Evolutionary conservation across 2,329 filamentous ascomycete genomes (phyloP), one percentile per base, ranked within the genome.

Genomic region (Trichoderma brevicompactum): DNA sequence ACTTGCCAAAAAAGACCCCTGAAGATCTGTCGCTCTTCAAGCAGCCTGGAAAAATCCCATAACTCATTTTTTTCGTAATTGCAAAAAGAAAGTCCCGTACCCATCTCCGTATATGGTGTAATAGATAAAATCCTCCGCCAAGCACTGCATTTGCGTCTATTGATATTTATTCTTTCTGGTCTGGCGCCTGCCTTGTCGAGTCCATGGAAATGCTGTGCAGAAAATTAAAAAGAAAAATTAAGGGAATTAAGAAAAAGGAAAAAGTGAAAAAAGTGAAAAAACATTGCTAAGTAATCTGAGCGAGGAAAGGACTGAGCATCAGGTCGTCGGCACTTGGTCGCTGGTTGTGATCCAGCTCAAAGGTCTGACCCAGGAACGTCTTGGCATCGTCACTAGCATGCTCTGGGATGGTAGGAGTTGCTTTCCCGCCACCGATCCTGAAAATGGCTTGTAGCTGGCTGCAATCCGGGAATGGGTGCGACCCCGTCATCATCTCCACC

Each of bases 401-500:
- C 12, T 96, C 92, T 0, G 95, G 95, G 64, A 97, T 91, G 15
- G 92, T 94, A 0, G 95, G 95, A 50, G 92, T 89, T 28, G 93
- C 92, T 77, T 92, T 91, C 70, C 90, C 89, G 69, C 91, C 93
- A 44, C 94, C 94, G 75, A 99, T 98, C 81, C 97, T 97, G 84
- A 99, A 99, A 74, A 99, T 97, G 67, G 95, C 95, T 77, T 99
- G 95, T 68, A 99, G 83, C 78, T 99, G 96, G 67, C 92, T 96
- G 82, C 93, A 97, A 79, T 97, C 94, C 0, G 95, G 95, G 83
- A 97, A 97, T 1, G 95, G 95, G 76, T 98, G 95, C 50, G 88
- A 91, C 64, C 95, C 95, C 12, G 95, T 98, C 84, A 98, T 97
- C 95, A 99, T 99, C 81, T 99, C 95, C 28, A 99, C 94, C 13